Percentiles rank a stretch among this genome's conserved stretches.
Evolutionary conservation across 805 yeast genomes (phyloP).

Genomic region (Barnettozyma siamensis): DNA sequence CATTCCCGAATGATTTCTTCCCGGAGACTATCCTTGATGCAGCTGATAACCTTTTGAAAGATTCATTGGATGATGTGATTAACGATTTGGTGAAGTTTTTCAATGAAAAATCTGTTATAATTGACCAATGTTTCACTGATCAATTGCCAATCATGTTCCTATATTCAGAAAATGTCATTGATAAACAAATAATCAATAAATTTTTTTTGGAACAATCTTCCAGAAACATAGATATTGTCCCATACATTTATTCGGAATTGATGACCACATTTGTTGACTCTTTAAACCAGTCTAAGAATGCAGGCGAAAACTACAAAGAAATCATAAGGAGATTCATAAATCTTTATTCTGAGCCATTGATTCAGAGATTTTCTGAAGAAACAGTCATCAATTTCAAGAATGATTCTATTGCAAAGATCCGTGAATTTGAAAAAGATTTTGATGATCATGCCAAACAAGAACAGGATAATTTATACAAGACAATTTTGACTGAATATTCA

Average conservation of each 20-base stretch:
- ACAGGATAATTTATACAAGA: constrained; percentile 38
- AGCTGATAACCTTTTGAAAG: constrained; percentile 19
- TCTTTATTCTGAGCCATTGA: constrained; percentile 31
- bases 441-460: constrained; percentile 30
- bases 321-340: constrained; percentile 30
- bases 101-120: constrained; percentile 31
- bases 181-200: constrained; percentile 28
- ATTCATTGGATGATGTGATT: constrained; percentile 21
- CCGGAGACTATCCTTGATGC: constrained; percentile 24
- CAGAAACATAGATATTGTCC: constrained; percentile 26
- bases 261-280: constrained; percentile 29
- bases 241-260: constrained; percentile 27
- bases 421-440: constrained; percentile 22
- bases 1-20: constrained; percentile 27
- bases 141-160: constrained; percentile 34
- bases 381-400: constrained; percentile 27
- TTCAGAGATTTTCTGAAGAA: constrained; percentile 29
- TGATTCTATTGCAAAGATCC: constrained; percentile 22
- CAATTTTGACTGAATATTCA: constrained; percentile 34
- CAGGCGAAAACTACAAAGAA: constrained; percentile 28
- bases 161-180: constrained; percentile 34
- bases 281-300: constrained; percentile 32
- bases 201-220: constrained; percentile 23
- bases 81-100: constrained; percentile 26
- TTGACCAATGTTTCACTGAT: constrained; percentile 34